Evolutionary conservation across 2,329 filamentous ascomycete genomes (phyloP), one percentile per base, ranked within the genome.

Genomic region (Colletotrichum sp.): DNA sequence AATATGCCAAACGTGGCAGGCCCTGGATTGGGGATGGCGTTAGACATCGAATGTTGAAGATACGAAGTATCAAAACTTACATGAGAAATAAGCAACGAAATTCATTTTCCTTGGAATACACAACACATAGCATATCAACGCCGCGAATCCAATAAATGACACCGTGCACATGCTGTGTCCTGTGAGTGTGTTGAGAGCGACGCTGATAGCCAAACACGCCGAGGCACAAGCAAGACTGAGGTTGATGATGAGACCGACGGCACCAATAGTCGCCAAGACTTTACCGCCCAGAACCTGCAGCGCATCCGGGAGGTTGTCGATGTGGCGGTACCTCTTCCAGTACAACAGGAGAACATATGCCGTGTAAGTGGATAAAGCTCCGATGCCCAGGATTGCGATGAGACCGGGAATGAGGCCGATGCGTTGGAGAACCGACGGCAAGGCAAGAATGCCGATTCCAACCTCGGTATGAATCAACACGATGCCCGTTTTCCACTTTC

Each of bases 31-130:
- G 8, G n/a, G 0, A 13, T 12, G 12, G 6, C 0, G 3, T 52
- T 13, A 52, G n/a, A 2, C 0, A 1, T 3, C 1, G 2, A 24
- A 21, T 13, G 12, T 52, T 5, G 2, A 0, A 18, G 12, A 8
- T 13, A 21, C 1, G n/a, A 52, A 7, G n/a, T 0, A 8, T 0
- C 4, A 52, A 13, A 21, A 52, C 44, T 52, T 13, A 52, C n/a
- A 52, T 52, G 44, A 52, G 10, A 52, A 52, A 52, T 52, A 52
- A 8, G 44, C n/a, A 21, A 52, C n/a, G 3, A 52, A 52, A 12
- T 52, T 24, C n/a, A 52, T 52, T 13, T 21, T 52, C 6, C 44
- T 52, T 21, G 44, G 44, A 52, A 52, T 52, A 8, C n/a, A 52
- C 6, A 52, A 2, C 4, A 52, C 4, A 13, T 52, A 52, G 0